phyloP scores from a whole-genome alignment of 192 early-diverging fungal species.

The Podila verticillata region DNA sequence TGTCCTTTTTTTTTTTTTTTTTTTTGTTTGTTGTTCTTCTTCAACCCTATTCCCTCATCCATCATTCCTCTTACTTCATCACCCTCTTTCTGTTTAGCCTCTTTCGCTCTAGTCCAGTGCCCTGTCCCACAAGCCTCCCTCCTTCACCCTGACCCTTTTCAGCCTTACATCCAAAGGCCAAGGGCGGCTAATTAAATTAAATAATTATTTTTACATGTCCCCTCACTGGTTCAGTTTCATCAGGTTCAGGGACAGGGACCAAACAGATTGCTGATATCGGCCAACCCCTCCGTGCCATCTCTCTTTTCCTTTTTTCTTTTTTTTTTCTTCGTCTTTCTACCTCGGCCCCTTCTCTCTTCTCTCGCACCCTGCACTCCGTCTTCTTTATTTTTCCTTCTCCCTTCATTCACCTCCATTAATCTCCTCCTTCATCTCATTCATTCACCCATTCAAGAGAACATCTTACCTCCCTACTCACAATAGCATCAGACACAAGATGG shows the following conservation, averaged over 20 bases:
- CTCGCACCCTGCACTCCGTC: neutral
- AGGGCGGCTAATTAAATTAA: no score
- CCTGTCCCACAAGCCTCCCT: no score
- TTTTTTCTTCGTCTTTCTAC: neutral
- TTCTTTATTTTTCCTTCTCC: neutral
- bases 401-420: neutral
- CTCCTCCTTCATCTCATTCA: neutral
- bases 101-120: no score
- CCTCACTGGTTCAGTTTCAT: no score
- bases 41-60: neutral
- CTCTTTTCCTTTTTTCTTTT: neutral
- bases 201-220: no score
- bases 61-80: neutral
- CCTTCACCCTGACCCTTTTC: no score
- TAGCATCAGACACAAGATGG: slow-evolving; percentile 6
- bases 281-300: neutral
- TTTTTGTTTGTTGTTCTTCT: neutral
- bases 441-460: neutral
- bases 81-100: no score
- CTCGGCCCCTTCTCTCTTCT: neutral
- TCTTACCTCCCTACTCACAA: neutral
- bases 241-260: no score
- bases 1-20: neutral
- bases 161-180: no score
- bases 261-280: neutral